Conservation (phyloP, 2,329 filamentous ascomycete species). For the Orbilia ellipsospora region DNA sequence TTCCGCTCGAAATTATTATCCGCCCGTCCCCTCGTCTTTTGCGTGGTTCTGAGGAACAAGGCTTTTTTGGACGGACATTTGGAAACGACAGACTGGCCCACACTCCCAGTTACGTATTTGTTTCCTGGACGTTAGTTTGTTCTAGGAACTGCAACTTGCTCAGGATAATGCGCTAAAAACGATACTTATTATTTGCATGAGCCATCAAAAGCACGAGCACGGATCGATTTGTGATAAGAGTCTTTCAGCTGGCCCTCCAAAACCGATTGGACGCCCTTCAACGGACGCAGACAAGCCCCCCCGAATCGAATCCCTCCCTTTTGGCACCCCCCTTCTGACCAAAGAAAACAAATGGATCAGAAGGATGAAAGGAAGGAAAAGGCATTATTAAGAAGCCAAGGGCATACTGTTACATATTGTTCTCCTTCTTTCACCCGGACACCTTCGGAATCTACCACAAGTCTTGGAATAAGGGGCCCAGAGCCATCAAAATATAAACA, state of each 20-base stretch:
- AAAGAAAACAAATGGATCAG: neutral
- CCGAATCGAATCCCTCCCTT: neutral
- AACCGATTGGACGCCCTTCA: conserved; percentile 10
- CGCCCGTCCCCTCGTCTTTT: conserved; percentile 2
- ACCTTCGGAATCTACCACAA: conserved; percentile 24
- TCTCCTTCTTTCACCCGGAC: conserved; percentile 14
- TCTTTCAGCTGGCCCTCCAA: neutral
- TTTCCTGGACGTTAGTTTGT: neutral
- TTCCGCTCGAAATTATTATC: conserved; percentile 1
- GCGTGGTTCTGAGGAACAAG: neutral
- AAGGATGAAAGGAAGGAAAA: neutral
- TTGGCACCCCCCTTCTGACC: neutral
- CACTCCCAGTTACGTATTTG: conserved; percentile 2
- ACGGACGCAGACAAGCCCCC: neutral
- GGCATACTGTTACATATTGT: neutral
- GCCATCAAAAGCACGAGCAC: neutral
- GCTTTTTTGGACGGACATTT: conserved; percentile 3
- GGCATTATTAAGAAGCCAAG: conserved; percentile 15
- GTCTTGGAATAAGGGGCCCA: conserved; percentile 41
- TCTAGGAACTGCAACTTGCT: neutral
- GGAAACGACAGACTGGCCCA: conserved; percentile 12
- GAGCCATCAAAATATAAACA: conserved; percentile 53
- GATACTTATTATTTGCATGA: neutral
- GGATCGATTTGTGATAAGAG: neutral
- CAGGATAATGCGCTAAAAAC: neutral